Evolutionary conservation across 352 stramenopile species (phyloP), one percentile per base, ranked within the genome.

Genomic region (Lagenidium giganteum): DNA sequence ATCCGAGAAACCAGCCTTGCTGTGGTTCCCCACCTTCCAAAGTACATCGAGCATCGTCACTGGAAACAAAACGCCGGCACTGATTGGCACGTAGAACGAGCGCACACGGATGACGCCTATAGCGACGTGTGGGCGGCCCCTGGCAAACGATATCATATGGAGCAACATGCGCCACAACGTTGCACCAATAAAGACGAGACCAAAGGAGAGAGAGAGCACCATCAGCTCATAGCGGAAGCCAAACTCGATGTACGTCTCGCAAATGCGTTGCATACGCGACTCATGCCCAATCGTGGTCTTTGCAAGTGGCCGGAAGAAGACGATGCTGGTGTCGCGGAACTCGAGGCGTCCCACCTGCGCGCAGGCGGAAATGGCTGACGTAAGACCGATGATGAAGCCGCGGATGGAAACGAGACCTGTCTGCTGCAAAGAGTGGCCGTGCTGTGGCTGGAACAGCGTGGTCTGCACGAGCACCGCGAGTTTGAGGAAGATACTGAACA

Each of bases 401-500:
- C 52, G 46, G 21, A 67, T 25, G 2, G 34, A 25, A 3, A 63
- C 3, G 4, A 54, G 1, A 1, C 57, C 12, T n/a, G 21, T 24
- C 9, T 38, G 32, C 18, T 26, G 45, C 35, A 34, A 44, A 16
- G 17, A 7, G 18, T 26, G 5, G 8, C 20, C 20, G 17, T 35
- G 34, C 12, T 39, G 7, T 8, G 8, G 12, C 11, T 36, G 24
- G 21, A 44, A 12, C 2, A 14, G 6, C 3, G 33, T 13, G 18
- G 30, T 13, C 12, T 52, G 2, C 8, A 21, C 24, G 12, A 42
- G 25, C 11, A 50, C 18, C 18, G 42, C 8, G 5, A 47, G 2
- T 17, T 63, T 67, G 33, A 46, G 50, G 3, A 38, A 12, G 1
- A 65, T 28, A 11, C 32, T 54, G 12, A 67, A 8, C 9, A 52